Evolutionary conservation across 306 rosid genomes (phyloP).

Genomic region (Trifolium fragiferum): DNA sequence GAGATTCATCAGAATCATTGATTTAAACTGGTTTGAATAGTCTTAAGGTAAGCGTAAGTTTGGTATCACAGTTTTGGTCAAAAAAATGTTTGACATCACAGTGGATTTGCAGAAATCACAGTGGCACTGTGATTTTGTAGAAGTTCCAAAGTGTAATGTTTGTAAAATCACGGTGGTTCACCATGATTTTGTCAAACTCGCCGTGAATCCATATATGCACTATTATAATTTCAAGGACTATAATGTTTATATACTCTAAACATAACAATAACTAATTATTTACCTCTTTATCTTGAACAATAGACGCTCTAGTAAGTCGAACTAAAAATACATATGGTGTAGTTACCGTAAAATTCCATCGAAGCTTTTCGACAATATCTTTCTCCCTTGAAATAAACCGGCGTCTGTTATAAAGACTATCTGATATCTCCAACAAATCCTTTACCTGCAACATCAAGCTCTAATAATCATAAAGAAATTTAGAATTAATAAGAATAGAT

Average conservation of each 20-base stretch:
- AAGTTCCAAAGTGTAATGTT: too few species aligned
- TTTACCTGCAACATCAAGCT: neutral
- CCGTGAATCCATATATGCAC: neutral
- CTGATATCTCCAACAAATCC: neutral
- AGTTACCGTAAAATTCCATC: neutral
- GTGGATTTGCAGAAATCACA: neutral
- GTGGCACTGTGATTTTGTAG: neutral
- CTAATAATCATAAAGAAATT: neutral
- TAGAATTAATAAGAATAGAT: neutral
- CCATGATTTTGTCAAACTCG: neutral
- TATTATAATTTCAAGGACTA: too few species aligned
- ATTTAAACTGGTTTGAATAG: too few species aligned
- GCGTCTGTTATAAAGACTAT: neutral
- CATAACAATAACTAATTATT: neutral
- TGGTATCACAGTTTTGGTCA: neutral
- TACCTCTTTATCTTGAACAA: conserved; percentile 1
- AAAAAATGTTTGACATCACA: neutral
- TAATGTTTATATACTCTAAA: too few species aligned
- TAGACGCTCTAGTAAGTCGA: neutral
- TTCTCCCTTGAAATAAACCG: neutral
- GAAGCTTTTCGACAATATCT: neutral
- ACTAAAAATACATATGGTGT: neutral
- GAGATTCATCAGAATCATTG: neutral
- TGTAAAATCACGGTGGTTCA: too few species aligned
- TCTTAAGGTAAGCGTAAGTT: too few species aligned